A percentile compares a stretch with the other conserved stretches of the same genome.
These are phyloP conservation scores for Stylosanthes scabra DNA, from an alignment of 331 rosid genomes.

Conservation along the genomic window DNA sequence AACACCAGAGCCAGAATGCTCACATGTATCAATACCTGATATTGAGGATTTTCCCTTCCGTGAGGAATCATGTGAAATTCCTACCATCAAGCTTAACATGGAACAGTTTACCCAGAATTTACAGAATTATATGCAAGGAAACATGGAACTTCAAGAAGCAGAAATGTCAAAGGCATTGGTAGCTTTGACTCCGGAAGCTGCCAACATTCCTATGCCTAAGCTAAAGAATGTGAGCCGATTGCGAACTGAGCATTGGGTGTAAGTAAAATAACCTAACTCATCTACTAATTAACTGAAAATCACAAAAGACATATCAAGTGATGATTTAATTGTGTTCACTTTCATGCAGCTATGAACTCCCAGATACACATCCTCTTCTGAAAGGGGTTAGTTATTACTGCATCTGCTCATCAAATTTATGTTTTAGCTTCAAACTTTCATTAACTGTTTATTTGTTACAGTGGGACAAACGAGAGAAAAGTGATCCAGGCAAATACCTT, in stretches of 20 bases:
- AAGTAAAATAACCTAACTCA: constrained; percentile 52
- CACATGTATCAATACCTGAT: constrained; percentile 54
- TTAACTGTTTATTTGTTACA: constrained; percentile 48
- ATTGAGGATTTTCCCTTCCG: constrained; percentile 79
- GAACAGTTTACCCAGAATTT: constrained; percentile 83
- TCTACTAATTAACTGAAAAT: constrained; percentile 40
- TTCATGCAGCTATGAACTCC: constrained; percentile 93
- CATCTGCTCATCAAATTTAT: constrained; percentile 28
- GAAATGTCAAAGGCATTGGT: constrained; percentile 93
- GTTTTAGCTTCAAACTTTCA: constrained; percentile 34
- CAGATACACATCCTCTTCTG: constrained; percentile 94
- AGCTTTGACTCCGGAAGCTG: constrained; percentile 75
- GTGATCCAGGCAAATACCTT: constrained; percentile 94
- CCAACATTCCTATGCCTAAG: constrained; percentile 87
- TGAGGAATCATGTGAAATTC: constrained; percentile 86
- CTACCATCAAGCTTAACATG: constrained; percentile 79
- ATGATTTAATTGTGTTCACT: constrained; percentile 47
- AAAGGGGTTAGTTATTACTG: constrained; percentile 69
- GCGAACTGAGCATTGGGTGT: constrained; percentile 97
- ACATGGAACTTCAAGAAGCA: constrained; percentile 87
- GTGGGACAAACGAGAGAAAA: constrained; percentile 85
- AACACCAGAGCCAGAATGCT: constrained; percentile 85
- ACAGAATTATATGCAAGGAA: constrained; percentile 83
- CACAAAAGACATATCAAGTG: too few species aligned
- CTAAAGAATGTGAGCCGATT: constrained; percentile 87